These are phyloP conservation scores for Infundibulicybe gibba DNA, from an alignment of 768 basidiomycete genomes.

Conservation along the genomic window DNA sequence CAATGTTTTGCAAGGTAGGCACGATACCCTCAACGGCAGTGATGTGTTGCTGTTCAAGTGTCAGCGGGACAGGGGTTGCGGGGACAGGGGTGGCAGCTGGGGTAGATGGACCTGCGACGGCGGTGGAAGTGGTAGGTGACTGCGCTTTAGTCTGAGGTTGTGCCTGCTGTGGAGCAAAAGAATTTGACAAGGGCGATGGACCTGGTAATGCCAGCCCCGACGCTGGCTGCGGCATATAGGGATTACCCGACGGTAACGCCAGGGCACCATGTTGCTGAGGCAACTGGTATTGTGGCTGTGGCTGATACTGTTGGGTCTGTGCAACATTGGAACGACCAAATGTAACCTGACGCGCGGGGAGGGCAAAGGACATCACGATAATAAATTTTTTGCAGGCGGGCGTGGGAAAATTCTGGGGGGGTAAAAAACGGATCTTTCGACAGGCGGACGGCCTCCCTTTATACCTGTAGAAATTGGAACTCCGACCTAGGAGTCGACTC, in stretches of 20 bases:
- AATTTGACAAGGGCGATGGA: conserved; percentile 56
- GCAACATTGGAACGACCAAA: conserved; percentile 63
- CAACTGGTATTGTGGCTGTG: conserved; percentile 33
- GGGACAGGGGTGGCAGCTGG: conserved; percentile 50
- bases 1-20: conserved; percentile 99
- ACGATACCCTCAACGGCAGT: conserved; percentile 98
- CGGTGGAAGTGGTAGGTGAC: conserved; percentile 22
- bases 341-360: conserved; percentile 76
- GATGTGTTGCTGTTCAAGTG: conserved; percentile 91
- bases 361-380: conserved; percentile 53
- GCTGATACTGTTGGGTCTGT: conserved; percentile 32
- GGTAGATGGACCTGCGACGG: conserved; percentile 57
- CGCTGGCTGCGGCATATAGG: conserved; percentile 35
- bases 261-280: conserved; percentile 38
- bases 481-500: conserved; percentile 38
- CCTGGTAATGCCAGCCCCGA: conserved; percentile 43
- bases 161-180: conserved; percentile 39
- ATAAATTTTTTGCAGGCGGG: conserved; percentile 24
- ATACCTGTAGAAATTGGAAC: conserved; percentile 41
- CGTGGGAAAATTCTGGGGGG: conserved; percentile 41
- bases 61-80: conserved; percentile 68
- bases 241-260: conserved; percentile 57
- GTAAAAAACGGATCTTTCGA: conserved; percentile 24
- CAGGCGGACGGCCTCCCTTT: conserved; percentile 32
- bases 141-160: conserved; percentile 25